Conservation (phyloP, 2,329 filamentous ascomycete genomes). For the Mollisiaceae sp. region DNA sequence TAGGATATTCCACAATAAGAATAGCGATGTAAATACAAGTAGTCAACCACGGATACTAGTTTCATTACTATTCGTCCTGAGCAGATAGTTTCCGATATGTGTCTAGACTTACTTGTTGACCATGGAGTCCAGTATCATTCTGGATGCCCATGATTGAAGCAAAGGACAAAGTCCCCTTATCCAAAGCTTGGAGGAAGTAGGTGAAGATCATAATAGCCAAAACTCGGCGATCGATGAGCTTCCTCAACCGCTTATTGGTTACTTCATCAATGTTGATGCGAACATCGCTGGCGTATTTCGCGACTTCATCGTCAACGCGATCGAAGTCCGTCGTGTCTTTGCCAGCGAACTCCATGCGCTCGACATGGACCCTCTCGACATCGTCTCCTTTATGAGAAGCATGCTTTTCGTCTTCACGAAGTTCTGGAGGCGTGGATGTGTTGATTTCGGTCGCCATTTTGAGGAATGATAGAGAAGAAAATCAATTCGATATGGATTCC, state of each 20-base stretch:
- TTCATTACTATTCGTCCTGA: neutral
- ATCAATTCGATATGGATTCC: no score
- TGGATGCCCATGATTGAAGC: conserved; percentile 67
- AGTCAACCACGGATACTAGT: conserved; percentile 72
- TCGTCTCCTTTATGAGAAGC: neutral
- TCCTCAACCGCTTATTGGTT: conserved; percentile 61
- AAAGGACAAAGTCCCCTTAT: conserved; percentile 70
- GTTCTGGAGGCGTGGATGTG: neutral
- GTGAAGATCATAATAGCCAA: conserved; percentile 20
- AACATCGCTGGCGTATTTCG: conserved; percentile 65
- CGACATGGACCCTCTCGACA: conserved; percentile 8
- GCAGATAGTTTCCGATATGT: no score
- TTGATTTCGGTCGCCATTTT: conserved; percentile 7
- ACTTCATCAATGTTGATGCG: conserved; percentile 50
- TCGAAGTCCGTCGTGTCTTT: conserved; percentile 31
- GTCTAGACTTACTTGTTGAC: conserved; percentile 19
- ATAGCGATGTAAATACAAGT: conserved; percentile 20
- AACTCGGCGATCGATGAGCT: conserved; percentile 63
- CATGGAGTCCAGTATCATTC: conserved; percentile 41
- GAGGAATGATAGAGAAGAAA: neutral
- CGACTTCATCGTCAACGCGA: conserved; percentile 71
- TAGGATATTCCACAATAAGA: conserved; percentile 36
- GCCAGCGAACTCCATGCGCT: conserved; percentile 2
- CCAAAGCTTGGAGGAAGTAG: conserved; percentile 62
- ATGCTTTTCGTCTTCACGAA: neutral